Percentiles rank a stretch among this genome's conserved stretches.
phyloP scores from a whole-genome alignment of 805 yeast species.

The Metschnikowia vanudenii region DNA sequence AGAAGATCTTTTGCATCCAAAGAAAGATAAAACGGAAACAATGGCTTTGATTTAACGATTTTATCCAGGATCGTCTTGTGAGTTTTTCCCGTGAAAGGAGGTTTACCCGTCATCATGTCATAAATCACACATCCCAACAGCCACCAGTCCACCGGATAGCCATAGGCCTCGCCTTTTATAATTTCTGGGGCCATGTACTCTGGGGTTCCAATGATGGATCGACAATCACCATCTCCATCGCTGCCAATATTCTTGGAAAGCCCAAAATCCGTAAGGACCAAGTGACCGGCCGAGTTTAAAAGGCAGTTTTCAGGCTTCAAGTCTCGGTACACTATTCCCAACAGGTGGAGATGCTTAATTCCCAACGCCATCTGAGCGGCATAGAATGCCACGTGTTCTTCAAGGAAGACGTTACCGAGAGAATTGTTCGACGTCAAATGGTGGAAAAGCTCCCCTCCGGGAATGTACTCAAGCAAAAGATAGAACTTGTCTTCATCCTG shows the following conservation, averaged over 20 bases:
- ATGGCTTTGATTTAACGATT: slow-evolving; percentile 34
- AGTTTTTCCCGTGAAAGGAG: slow-evolving; percentile 45
- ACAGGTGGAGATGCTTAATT: slow-evolving; percentile 66
- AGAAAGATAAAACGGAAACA: slow-evolving; percentile 41
- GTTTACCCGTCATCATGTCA: slow-evolving; percentile 44
- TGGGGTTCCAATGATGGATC: slow-evolving; percentile 61
- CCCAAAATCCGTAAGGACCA: slow-evolving; percentile 85
- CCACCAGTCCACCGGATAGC: slow-evolving; percentile 49
- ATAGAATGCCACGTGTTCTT: slow-evolving; percentile 68
- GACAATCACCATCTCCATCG: slow-evolving; percentile 44
- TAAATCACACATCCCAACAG: slow-evolving; percentile 44
- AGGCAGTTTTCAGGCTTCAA: slow-evolving; percentile 88
- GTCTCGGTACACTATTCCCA: slow-evolving; percentile 85
- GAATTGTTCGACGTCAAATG: slow-evolving; percentile 34
- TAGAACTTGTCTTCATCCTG: slow-evolving; percentile 45
- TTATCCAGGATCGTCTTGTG: slow-evolving; percentile 41
- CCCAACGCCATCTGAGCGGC: slow-evolving; percentile 82
- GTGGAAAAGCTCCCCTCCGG: slow-evolving; percentile 47
- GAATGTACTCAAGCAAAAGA: slow-evolving; percentile 43
- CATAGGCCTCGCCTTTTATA: slow-evolving; percentile 46
- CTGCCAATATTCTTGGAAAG: slow-evolving; percentile 48
- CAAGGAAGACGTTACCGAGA: slow-evolving; percentile 49
- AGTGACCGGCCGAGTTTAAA: slow-evolving; percentile 72
- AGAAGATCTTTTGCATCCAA: slow-evolving; percentile 43
- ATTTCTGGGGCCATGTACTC: slow-evolving; percentile 83